These are phyloP conservation scores for Kluyveromyces dobzhanskii DNA, from an alignment of 805 yeast species.

Conservation along the genomic window DNA sequence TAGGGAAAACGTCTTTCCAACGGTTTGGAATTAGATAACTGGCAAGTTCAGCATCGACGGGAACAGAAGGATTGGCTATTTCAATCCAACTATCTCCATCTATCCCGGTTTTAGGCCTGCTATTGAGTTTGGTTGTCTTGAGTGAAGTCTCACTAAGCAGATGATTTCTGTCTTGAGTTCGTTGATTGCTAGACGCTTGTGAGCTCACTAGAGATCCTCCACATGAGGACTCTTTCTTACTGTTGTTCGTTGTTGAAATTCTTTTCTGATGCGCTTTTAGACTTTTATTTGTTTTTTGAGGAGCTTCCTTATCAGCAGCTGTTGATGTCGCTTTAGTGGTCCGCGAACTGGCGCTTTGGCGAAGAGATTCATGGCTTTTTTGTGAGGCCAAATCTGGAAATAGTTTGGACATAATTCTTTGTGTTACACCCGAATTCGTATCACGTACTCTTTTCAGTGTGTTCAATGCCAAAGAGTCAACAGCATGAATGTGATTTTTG, in stretches of 20 bases:
- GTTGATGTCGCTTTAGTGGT: not conserved
- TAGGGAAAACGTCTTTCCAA: constrained; percentile 89
- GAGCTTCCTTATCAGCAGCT: not conserved
- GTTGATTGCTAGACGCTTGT: not conserved
- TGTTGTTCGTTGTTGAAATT: not conserved
- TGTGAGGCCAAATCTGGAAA: constrained; percentile 10
- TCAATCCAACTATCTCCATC: constrained; percentile 43
- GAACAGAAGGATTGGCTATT: constrained; percentile 70
- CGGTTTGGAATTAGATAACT: constrained; percentile 62
- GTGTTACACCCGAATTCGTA: constrained; percentile 17
- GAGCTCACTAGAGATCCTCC: not conserved
- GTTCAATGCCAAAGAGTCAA: constrained; percentile 19
- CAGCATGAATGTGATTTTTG: not conserved
- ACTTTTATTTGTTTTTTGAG: not conserved
- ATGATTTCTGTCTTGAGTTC: not conserved
- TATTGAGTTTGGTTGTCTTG: not conserved
- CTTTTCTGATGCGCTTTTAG: not conserved
- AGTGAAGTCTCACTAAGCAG: not conserved
- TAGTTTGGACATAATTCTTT: constrained; percentile 16
- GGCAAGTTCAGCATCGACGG: constrained; percentile 45
- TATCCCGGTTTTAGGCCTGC: not conserved
- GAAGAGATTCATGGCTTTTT: not conserved
- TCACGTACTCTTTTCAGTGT: constrained; percentile 20
- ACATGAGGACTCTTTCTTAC: not conserved
- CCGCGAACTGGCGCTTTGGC: not conserved